Percentiles rank a stretch among this genome's conserved stretches.
These are phyloP conservation scores for Fusarium irregulare DNA, from an alignment of 2,329 filamentous ascomycete genomes.

Conservation along the genomic window DNA sequence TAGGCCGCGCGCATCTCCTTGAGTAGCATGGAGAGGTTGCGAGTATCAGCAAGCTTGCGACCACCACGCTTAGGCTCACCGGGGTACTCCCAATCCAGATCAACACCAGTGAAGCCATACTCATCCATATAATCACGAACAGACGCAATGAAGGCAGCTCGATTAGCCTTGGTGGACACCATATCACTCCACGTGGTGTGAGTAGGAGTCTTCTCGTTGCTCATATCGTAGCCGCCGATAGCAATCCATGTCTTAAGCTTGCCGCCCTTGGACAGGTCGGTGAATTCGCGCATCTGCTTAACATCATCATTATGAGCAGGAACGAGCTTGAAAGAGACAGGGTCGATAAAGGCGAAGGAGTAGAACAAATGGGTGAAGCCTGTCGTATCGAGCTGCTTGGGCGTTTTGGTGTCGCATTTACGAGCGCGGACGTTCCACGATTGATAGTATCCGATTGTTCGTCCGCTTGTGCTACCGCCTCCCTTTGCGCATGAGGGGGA, in stretches of 20 bases:
- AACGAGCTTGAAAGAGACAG: conserved; percentile 8
- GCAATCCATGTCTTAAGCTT: conserved; percentile 53
- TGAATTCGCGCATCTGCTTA: conserved; percentile 20
- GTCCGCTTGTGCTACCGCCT: conserved; percentile 1
- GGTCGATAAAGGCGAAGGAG: conserved; percentile 28
- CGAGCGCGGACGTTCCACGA: conserved; percentile 23
- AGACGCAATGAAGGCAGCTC: conserved; percentile 53
- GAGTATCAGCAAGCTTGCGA: conserved; percentile 46
- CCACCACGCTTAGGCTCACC: conserved; percentile 53
- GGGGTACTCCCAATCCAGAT: conserved; percentile 62
- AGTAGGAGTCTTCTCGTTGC: conserved; percentile 45
- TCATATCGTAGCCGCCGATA: conserved; percentile 57
- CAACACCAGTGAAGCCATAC: conserved; percentile 51
- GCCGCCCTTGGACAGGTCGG: conserved; percentile 3
- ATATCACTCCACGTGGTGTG: conserved; percentile 49
- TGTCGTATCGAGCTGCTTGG: conserved; percentile 18
- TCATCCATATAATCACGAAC: conserved; percentile 36
- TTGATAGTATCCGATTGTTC: conserved; percentile 27
- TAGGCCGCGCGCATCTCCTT: conserved; percentile 49
- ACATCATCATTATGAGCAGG: conserved; percentile 13
- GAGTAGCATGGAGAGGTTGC: conserved; percentile 52
- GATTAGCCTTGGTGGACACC: conserved; percentile 36
- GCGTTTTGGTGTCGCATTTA: conserved; percentile 19
- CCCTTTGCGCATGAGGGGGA: conserved; percentile 15
- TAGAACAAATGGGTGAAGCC: conserved; percentile 29